Conservation (phyloP, 495 filamentous ascomycete genomes). For the Daldinia caldariorum region DNA sequence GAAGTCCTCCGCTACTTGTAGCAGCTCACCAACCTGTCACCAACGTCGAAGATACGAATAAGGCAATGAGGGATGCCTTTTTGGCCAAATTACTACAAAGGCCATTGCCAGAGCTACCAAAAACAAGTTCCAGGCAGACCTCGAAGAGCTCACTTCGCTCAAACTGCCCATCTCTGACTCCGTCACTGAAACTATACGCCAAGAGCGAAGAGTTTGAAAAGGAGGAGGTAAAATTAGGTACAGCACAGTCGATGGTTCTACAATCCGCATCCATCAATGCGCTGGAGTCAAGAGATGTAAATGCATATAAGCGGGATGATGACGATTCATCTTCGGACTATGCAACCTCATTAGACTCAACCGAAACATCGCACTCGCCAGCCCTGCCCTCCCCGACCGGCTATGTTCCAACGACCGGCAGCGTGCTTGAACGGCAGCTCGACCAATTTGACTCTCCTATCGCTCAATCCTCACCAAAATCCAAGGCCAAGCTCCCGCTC, state of each 20-base stretch:
- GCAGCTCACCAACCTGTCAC: conserved; percentile 2
- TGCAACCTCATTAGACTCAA: conserved; percentile 45
- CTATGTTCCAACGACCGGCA: conserved; percentile 52
- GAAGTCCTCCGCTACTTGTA: conserved; percentile 47
- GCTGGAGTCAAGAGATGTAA: conserved; percentile 31
- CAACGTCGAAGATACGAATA: conserved; percentile 1
- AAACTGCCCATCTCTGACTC: conserved; percentile 52
- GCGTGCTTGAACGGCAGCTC: conserved; percentile 48
- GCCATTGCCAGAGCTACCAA: conserved; percentile 56
- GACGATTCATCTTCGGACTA: conserved; percentile 51
- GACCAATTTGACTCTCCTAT: conserved; percentile 41
- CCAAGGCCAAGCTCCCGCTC: conserved; percentile 23
- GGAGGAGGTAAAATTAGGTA: conserved; percentile 49
- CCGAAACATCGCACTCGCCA: conserved; percentile 36
- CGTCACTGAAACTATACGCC: conserved; percentile 53
- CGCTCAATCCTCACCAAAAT: conserved; percentile 32
- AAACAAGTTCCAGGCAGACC: conserved; percentile 27
- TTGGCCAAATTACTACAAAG: conserved; percentile 47
- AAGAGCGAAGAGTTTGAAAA: conserved; percentile 54
- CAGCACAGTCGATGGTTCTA: conserved; percentile 44
- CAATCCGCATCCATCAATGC: conserved; percentile 42
- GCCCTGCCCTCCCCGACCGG: conserved; percentile 45
- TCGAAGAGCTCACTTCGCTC: conserved; percentile 42
- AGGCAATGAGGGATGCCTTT: conserved; percentile 42
- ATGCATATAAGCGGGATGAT: conserved; percentile 29